Base-by-base conservation (phyloP, 805 yeast species). In the Starmerella cellae region DNA sequence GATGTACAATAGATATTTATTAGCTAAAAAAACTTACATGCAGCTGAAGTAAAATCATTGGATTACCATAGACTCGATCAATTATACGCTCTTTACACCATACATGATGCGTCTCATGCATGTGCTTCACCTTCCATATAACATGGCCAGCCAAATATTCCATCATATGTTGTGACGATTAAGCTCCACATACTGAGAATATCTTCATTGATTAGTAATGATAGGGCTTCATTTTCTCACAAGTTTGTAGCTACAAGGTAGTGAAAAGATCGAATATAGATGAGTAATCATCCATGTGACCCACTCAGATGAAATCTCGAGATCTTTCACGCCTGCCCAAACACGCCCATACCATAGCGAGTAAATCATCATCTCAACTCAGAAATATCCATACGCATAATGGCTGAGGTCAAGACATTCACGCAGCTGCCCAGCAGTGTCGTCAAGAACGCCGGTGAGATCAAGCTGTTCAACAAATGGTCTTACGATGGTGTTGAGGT, bases 381-480 rank as follows among this genome's bases (percentile, higher is more conserved):
- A 24, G 28, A 24, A 24, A 13, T 24, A 24, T 24, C 28, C 13
- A 31, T 14, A 31, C 21, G 14, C 21, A 31, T 31, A 17, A 52
- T 52, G 55, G 52, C 55, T 48, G 93, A 83, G 73, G 74, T 80
- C 62, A 77, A 77, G 70, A 77, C 83, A 69, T 95, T 95, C 67
- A 87, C 97, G 60, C 74, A 88, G 63, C 85, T 91, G 67, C 97
- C 98, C 71, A 84, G 79, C 68, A 96, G 84, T 42, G 84, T 91
- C 65, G 93, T 83, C 73, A 81, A 78, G 67, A 96, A 94, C 71
- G 84, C 88, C 68, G 79, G 77, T 67, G 94, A 84, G 74, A 80
- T 91, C 71, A 88, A 85, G 74, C 79, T 91, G 65, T 91, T 91
- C 88, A 91, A 91, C 95, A 91, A 88, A 74, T 91, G 98, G 98